Conservation (phyloP, 2,329 filamentous ascomycete species). For the Aureobasidium leucospermi region DNA sequence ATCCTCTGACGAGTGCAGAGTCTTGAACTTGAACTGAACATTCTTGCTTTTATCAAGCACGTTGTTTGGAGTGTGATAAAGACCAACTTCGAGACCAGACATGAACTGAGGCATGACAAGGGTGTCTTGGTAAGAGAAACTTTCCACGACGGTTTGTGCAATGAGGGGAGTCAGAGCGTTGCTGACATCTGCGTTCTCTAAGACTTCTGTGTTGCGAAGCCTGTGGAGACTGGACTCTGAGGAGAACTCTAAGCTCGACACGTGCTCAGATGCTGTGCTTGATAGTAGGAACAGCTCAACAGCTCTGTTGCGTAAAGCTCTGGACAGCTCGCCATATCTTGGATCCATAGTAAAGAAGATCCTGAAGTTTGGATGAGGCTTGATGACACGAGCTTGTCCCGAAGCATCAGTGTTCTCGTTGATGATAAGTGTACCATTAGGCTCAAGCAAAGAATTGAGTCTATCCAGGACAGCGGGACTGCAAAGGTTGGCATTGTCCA, state of each 20-base stretch:
- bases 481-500: constrained; percentile 96
- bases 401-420: constrained; percentile 85
- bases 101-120: not conserved
- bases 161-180: not conserved
- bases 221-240: constrained; percentile 34
- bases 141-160: constrained; percentile 4
- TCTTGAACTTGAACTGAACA: not conserved
- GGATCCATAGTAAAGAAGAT: constrained; percentile 93
- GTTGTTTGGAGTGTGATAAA: not conserved
- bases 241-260: constrained; percentile 20
- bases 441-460: constrained; percentile 88
- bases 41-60: not conserved
- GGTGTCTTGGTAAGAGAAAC: constrained; percentile 27
- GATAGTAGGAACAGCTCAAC: constrained; percentile 71
- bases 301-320: constrained; percentile 93
- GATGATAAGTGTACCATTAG: constrained; percentile 77
- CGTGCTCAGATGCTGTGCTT: not conserved
- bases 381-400: constrained; percentile 71
- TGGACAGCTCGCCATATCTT: constrained; percentile 82
- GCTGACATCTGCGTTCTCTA: constrained; percentile 26
- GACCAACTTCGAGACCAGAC: not conserved
- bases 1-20: not conserved
- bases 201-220: constrained; percentile 24
- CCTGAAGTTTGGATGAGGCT: constrained; percentile 77
- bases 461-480: constrained; percentile 90